phyloP scores from a whole-genome alignment of 2,329 filamentous ascomycete genomes.

The Curvularia eragrostidis region DNA sequence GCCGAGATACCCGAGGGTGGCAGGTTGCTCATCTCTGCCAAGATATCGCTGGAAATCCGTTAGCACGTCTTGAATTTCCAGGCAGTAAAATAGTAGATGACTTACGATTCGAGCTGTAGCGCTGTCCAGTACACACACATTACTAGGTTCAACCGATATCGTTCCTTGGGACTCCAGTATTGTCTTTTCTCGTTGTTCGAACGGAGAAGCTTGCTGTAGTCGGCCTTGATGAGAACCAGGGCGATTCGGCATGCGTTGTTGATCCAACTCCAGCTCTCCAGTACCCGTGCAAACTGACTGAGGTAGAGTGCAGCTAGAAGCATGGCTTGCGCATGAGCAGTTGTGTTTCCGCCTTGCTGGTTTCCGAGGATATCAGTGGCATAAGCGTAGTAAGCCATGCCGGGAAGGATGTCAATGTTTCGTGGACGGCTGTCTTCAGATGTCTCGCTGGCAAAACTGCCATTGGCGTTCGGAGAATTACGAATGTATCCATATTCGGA shows the following conservation, averaged over 20 bases:
- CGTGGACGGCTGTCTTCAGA: slow-evolving; percentile 47
- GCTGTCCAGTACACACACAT: slow-evolving; percentile 88
- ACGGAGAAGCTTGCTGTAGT: slow-evolving; percentile 41
- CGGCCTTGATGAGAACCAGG: slow-evolving; percentile 76
- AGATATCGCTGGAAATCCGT: slow-evolving; percentile 71
- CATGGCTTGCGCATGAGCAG: slow-evolving; percentile 84
- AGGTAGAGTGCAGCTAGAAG: slow-evolving; percentile 88
- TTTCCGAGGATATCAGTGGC: slow-evolving; percentile 87
- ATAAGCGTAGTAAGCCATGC: slow-evolving; percentile 86
- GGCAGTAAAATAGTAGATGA: background rate
- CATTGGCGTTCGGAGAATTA: slow-evolving; percentile 50
- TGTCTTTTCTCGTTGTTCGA: slow-evolving; percentile 26
- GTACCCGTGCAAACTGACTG: slow-evolving; percentile 82
- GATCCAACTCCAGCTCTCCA: slow-evolving; percentile 82
- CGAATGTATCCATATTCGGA: slow-evolving; percentile 34
- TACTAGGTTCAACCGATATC: slow-evolving; percentile 50
- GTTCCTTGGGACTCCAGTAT: slow-evolving; percentile 31
- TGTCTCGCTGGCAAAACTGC: slow-evolving; percentile 42
- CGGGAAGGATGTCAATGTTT: slow-evolving; percentile 87
- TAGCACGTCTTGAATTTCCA: background rate
- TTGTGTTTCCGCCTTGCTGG: slow-evolving; percentile 76
- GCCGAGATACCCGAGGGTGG: slow-evolving; percentile 66
- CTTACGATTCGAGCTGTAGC: slow-evolving; percentile 84
- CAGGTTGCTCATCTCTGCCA: slow-evolving; percentile 77
- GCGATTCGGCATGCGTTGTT: slow-evolving; percentile 65